Base-by-base conservation (phyloP, 371 early-diverging fungal genomes). In the Syncephalastrum monosporum region DNA sequence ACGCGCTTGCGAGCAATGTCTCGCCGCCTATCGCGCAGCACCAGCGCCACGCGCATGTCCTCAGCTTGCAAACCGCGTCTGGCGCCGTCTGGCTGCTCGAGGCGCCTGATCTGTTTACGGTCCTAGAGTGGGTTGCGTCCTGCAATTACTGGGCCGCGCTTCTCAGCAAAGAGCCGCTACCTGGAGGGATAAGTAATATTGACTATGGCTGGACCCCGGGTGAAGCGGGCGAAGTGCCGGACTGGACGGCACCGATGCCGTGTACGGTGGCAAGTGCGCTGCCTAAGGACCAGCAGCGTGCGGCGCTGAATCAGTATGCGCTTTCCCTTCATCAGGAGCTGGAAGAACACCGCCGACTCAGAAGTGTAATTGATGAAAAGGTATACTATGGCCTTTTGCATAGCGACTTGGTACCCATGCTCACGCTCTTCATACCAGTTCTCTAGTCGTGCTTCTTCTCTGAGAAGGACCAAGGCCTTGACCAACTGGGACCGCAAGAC, bases 71-170 rank as follows among this genome's bases (percentile, higher is more conserved):
- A 23, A 59, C 65, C 3, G 63, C 59, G 1, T 68, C 70, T 45
- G 71, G 71, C 0, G 68, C 63, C 0, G 47, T 67, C 5, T 74
- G 74, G 74, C 33, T 68, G 14, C 68, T 74, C 66, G 66, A 74
- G 43, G 56, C 66, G 0, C 45, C 41, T 0, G 57, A 60, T 41
- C 16, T 56, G 16, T 63, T 61, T 47, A 54, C 64, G 2, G 51
- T 52, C 8, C 57, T 65, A 13, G 64, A 62, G 3, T 74, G 74
- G 74, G 66, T 66, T 0, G 59, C 60, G 8, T 51, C 61, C 1
- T 53, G 59, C 25, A 70, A 74, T 46, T 45, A 57, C 1, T 57
- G 68, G 21, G 68, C 71, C 0, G 71, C 74, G 1, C 44, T 50
- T 13, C 58, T 65, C 15, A 71, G 68, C 41, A 71, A 71, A 43